phyloP scores from a whole-genome alignment of 768 basidiomycete species.

The Tremella yokohamensis region DNA sequence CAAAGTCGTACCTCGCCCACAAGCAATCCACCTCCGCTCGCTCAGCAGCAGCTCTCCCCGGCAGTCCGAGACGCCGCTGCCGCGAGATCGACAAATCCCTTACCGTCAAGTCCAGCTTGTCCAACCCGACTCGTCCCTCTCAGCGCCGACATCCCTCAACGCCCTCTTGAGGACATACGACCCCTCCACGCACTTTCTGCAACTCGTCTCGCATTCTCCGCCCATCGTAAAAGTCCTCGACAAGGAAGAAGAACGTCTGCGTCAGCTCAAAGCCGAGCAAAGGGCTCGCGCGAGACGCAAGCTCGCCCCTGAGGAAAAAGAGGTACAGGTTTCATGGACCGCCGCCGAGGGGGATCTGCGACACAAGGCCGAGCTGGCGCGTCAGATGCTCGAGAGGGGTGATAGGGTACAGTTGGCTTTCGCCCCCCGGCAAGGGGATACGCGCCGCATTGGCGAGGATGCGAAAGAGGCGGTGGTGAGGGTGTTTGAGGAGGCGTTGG shows the following conservation, averaged over 20 bases:
- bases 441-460: slow-evolving; percentile 16
- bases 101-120: slow-evolving; percentile 41
- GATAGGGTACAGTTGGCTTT: slow-evolving; percentile 43
- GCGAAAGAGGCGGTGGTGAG: slow-evolving; percentile 34
- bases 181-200: slow-evolving; percentile 29
- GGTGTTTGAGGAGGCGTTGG: slow-evolving; percentile 34
- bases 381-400: slow-evolving; percentile 33
- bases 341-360: slow-evolving; percentile 39
- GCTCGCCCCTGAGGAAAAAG: slow-evolving; percentile 36
- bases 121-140: slow-evolving; percentile 26
- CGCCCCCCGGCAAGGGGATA: slow-evolving; percentile 25
- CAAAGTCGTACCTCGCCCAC: too few species aligned
- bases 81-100: slow-evolving; percentile 35
- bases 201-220: slow-evolving; percentile 32
- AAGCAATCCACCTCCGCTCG: too few species aligned
- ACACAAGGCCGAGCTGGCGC: slow-evolving; percentile 39
- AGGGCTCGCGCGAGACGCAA: slow-evolving; percentile 27
- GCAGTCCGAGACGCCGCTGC: background rate
- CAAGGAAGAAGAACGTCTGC: slow-evolving; percentile 26
- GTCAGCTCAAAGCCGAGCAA: slow-evolving; percentile 22
- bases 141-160: slow-evolving; percentile 24
- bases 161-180: slow-evolving; percentile 27
- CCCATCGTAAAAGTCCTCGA: slow-evolving; percentile 42
- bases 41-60: too few species aligned
- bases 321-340: slow-evolving; percentile 49